Base-by-base conservation (phyloP, 345 rosid species). In the Crucihimalaya himalaica region DNA sequence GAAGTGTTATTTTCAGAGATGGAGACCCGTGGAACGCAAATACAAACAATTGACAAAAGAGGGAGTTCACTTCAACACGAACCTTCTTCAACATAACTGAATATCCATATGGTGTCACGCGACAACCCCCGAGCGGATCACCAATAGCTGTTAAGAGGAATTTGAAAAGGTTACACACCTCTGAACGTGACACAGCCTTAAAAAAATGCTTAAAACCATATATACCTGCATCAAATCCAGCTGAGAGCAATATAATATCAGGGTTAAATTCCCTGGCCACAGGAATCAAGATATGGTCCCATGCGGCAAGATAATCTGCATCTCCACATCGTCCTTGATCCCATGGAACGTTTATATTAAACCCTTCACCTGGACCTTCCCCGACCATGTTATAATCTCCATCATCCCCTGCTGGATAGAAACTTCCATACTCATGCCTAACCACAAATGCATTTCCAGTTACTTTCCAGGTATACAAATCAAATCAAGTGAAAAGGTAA, bases 171-270 rank as follows among this genome's bases (percentile, higher is more conserved):
- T 76, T 46, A 70, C 29, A n/a, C 11, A 70, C 1, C 15, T 54
- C 20, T 58, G 8, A 48, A 19, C 13, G 6, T 48, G 19, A 53
- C 51, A 54, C 19, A 52, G 18, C 46, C 46, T 70, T 68, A 19
- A 62, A 15, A 57, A 18, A 56, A 48, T 9, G 21, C 43, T 21
- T 32, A 16, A 21, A 21, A 28, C 12, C 32, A 28, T 29, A 42
- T 23, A 25, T 61, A 94, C 98, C 98, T 87, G 98, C 96, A 86
- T 94, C 96, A 77, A 91, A 94, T 73, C 97, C 98, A 20, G 97
- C 98, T 67, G 96, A 94, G 32, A 94, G 48, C 15, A 94, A 65
- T 45, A 94, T 84, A 73, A 94, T 74, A 72, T 91, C 92, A 0
- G 98, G 98, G 69, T 79, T 79, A 57, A 89, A 94, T 67, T 89